Conservation (phyloP, 2,329 filamentous ascomycete species). For the Corinectria fuckeliana region DNA sequence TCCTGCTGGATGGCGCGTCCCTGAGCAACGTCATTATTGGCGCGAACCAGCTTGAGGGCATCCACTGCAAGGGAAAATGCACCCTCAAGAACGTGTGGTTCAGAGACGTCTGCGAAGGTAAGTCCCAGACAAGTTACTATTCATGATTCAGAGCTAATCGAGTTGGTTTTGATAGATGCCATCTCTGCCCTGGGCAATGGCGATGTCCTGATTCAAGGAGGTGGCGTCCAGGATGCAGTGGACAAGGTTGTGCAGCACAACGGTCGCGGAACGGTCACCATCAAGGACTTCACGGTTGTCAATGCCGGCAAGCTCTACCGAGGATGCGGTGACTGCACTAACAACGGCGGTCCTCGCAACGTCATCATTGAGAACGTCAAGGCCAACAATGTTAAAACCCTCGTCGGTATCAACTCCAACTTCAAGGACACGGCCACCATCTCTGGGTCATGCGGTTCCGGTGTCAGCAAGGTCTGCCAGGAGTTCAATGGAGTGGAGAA, state of each 20-base stretch:
- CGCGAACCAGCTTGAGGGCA: conserved; percentile 30
- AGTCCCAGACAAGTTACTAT: neutral
- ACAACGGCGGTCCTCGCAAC: conserved; percentile 34
- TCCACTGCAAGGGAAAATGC: conserved; percentile 38
- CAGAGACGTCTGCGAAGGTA: conserved; percentile 45
- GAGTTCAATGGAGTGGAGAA: conserved; percentile 29
- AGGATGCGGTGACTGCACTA: conserved; percentile 37
- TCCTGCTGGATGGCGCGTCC: conserved; percentile 24
- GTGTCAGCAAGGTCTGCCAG: conserved; percentile 33
- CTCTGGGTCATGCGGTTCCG: conserved; percentile 27
- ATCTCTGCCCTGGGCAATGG: conserved; percentile 12
- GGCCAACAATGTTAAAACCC: conserved; percentile 32
- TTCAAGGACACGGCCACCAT: conserved; percentile 31
- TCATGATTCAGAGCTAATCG: neutral
- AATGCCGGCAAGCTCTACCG: conserved; percentile 36
- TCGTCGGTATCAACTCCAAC: conserved; percentile 37
- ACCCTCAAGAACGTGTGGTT: conserved; percentile 47
- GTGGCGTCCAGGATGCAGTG: conserved; percentile 32
- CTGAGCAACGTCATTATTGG: conserved; percentile 29
- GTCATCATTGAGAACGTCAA: conserved; percentile 21
- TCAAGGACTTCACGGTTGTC: conserved; percentile 33
- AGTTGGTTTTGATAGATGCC: conserved; percentile 1
- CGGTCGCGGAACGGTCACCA: conserved; percentile 30
- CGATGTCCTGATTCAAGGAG: conserved; percentile 18
- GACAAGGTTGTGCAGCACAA: conserved; percentile 37